phyloP scores from a whole-genome alignment of 768 basidiomycete genomes.

The Tricholoma furcatifolium region DNA sequence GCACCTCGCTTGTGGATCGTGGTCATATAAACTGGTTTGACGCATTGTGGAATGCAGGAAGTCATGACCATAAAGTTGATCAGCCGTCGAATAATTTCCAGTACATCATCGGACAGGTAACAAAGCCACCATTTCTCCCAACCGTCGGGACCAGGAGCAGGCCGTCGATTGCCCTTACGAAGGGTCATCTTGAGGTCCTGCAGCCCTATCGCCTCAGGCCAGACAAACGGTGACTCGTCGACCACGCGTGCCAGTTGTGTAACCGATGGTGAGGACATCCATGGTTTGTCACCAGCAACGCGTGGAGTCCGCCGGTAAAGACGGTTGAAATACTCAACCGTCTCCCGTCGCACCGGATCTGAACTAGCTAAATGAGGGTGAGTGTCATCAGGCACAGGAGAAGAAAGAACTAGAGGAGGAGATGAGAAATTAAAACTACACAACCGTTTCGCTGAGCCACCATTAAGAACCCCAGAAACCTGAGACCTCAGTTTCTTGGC shows the following conservation, averaged over 20 bases:
- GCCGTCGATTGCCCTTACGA: neutral
- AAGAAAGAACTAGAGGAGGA: neutral
- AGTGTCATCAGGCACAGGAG: neutral
- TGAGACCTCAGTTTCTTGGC: neutral
- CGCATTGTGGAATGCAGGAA: slow-evolving; percentile 14
- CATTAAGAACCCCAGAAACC: neutral
- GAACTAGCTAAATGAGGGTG: neutral
- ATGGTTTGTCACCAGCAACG: neutral
- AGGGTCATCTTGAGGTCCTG: neutral
- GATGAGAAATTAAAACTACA: neutral
- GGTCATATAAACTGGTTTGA: slow-evolving; percentile 2
- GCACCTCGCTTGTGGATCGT: slow-evolving; percentile 17
- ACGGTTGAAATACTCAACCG: neutral
- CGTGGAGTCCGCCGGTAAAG: neutral
- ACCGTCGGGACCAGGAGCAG: no score
- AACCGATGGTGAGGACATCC: neutral
- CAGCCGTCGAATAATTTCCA: neutral
- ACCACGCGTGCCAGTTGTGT: neutral
- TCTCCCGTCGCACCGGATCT: neutral
- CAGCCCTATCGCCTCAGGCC: neutral
- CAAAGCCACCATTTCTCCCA: slow-evolving; percentile 14
- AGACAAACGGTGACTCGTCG: slow-evolving; percentile 1
- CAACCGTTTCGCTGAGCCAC: neutral
- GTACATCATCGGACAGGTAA: neutral
- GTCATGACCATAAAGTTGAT: slow-evolving; percentile 14